Conservation (phyloP, 2,329 filamentous ascomycete species). For the Neofusicoccum cordaticola region DNA sequence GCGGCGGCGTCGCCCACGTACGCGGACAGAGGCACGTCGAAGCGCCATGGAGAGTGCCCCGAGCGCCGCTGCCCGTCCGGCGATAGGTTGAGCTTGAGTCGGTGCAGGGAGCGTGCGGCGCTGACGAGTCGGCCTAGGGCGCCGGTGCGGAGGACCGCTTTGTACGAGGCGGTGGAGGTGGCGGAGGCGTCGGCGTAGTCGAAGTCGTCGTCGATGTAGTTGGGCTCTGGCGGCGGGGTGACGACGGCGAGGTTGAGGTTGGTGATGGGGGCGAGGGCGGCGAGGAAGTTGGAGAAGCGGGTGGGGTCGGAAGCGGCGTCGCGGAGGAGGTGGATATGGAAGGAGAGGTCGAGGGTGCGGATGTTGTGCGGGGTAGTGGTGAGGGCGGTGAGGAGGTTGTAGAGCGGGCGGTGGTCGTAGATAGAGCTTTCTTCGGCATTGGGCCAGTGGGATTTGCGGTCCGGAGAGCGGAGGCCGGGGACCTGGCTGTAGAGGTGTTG, state of each 20-base stretch:
- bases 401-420: background rate
- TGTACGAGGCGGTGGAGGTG: background rate
- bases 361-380: background rate
- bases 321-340: background rate
- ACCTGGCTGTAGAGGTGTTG: background rate
- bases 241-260: background rate
- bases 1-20: background rate
- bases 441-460: background rate
- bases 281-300: background rate
- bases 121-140: background rate
- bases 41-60: background rate
- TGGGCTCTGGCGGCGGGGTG: background rate
- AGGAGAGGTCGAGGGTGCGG: background rate
- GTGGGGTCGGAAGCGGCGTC: background rate
- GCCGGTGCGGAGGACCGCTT: background rate
- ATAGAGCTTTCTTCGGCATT: background rate
- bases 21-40: background rate
- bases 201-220: background rate
- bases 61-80: background rate
- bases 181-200: background rate
- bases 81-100: slow-evolving; percentile 6
- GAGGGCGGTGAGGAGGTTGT: background rate
- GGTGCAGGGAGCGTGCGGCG: background rate
- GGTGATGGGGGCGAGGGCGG: background rate
- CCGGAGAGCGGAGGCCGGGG: background rate